Evolutionary conservation across 2,329 filamentous ascomycete genomes (phyloP).

Genomic region (Claviceps humidiphila): DNA sequence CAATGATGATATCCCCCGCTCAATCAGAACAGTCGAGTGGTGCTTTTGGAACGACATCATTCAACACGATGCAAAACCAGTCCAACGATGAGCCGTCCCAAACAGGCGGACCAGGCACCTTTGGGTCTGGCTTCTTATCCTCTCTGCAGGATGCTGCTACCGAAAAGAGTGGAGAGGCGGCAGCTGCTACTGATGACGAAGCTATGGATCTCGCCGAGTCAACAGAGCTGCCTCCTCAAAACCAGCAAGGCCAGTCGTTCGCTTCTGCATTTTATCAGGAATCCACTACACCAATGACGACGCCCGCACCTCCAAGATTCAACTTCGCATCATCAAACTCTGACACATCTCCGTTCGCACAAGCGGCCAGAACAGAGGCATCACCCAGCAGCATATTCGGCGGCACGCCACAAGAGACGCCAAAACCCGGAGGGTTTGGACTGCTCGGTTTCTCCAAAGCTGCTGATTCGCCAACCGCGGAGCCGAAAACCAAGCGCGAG

Average conservation of each 20-base stretch:
- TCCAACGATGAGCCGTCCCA: conserved; percentile 37
- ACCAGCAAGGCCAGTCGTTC: conserved; percentile 22
- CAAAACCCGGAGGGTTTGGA: conserved; percentile 12
- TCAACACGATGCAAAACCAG: conserved; percentile 50
- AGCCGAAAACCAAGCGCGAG: conserved; percentile 23
- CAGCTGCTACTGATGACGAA: conserved; percentile 31
- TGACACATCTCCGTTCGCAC: conserved; percentile 21
- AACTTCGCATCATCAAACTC: conserved; percentile 24
- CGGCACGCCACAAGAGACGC: conserved; percentile 14
- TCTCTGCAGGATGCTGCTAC: conserved; percentile 23
- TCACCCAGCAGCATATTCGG: conserved; percentile 17
- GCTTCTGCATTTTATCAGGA: conserved; percentile 15
- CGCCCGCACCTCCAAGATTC: conserved; percentile 36
- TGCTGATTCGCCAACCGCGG: conserved; percentile 2
- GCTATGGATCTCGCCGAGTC: conserved; percentile 34
- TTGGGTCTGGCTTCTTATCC: conserved; percentile 38
- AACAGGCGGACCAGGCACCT: conserved; percentile 34
- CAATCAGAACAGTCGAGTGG: conserved; percentile 17
- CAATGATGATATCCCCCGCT: conserved; percentile 15
- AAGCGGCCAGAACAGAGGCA: conserved; percentile 16
- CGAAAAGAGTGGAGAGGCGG: conserved; percentile 23
- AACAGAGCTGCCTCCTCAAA: conserved; percentile 22
- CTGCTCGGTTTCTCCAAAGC: conserved; percentile 13
- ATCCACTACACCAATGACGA: conserved; percentile 37
- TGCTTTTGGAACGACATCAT: conserved; percentile 39